These are phyloP conservation scores for Mrakia blollopis DNA, from an alignment of 768 basidiomycete species.

Conservation along the genomic window DNA sequence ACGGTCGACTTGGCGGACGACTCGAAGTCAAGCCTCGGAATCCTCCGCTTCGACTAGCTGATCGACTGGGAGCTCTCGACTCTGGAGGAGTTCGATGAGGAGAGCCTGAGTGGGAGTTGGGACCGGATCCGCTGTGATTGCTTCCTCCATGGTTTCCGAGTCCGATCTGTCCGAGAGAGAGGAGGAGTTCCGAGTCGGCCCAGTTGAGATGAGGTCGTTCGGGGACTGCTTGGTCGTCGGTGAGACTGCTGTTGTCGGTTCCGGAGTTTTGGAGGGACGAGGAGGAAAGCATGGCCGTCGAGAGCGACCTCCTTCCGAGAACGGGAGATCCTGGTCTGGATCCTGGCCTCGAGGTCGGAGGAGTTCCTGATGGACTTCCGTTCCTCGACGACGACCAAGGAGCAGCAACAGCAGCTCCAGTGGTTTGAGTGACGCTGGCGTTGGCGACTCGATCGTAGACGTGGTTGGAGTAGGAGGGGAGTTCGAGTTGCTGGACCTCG, in stretches of 20 bases:
- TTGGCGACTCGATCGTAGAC: conserved; percentile 74
- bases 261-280: not conserved
- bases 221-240: conserved; percentile 37
- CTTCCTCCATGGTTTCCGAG: conserved; percentile 12
- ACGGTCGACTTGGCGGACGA: conserved; percentile 49
- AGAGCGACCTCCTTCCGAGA: conserved; percentile 33
- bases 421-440: conserved; percentile 38
- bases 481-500: conserved; percentile 62
- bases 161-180: conserved; percentile 52
- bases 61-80: conserved; percentile 36
- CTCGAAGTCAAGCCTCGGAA: conserved; percentile 41
- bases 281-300: conserved; percentile 19
- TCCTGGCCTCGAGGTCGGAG: conserved; percentile 37
- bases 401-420: conserved; percentile 15
- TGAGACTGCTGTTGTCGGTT: not conserved
- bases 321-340: conserved; percentile 37
- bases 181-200: conserved; percentile 78
- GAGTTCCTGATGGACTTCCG: conserved; percentile 34
- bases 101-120: conserved; percentile 27
- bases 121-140: conserved; percentile 5
- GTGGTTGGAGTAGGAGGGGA: conserved; percentile 85
- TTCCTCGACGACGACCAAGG: conserved; percentile 24
- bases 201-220: conserved; percentile 52
- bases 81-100: conserved; percentile 43
- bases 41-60: conserved; percentile 41